A percentile compares a stretch with the other conserved stretches of the same genome.
Conservation (phyloP, 768 basidiomycete genomes). For the Mrakia blollopis region DNA sequence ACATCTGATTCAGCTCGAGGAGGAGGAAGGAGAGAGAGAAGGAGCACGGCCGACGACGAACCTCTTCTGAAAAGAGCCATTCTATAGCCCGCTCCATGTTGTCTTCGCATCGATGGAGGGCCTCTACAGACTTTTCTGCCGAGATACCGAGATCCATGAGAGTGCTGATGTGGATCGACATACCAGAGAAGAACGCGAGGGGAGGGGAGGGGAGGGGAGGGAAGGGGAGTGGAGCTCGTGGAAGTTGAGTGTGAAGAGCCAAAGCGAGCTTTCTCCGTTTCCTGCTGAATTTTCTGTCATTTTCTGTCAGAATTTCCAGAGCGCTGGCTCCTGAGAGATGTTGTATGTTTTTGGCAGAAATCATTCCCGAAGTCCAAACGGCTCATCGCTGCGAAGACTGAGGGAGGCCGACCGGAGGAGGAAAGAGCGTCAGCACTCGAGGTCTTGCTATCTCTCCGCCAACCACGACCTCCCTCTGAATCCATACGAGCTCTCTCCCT, state of each 20-base stretch:
- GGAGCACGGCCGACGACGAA: background rate
- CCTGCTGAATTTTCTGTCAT: background rate
- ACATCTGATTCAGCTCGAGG: background rate
- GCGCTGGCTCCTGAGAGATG: too few species aligned
- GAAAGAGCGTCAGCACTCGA: background rate
- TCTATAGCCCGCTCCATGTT: background rate
- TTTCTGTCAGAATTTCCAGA: background rate
- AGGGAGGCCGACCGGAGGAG: background rate
- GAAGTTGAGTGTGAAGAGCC: background rate
- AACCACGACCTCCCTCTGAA: background rate
- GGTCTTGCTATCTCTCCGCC: background rate
- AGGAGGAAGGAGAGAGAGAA: background rate
- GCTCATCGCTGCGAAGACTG: background rate
- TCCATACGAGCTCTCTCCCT: background rate
- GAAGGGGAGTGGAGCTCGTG: background rate
- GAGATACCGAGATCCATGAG: background rate
- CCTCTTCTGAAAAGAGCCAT: background rate
- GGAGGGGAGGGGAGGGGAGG: background rate
- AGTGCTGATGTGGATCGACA: background rate
- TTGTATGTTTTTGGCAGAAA: too few species aligned
- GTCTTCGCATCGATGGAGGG: background rate
- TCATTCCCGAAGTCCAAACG: background rate
- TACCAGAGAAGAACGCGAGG: background rate
- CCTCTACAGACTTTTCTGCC: background rate
- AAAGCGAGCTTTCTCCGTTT: background rate